A percentile compares a stretch with the other conserved stretches of the same genome.
These are phyloP conservation scores for Zancudomyces culisetae DNA, from an alignment of 371 early-diverging fungal genomes.

Conservation along the genomic window DNA sequence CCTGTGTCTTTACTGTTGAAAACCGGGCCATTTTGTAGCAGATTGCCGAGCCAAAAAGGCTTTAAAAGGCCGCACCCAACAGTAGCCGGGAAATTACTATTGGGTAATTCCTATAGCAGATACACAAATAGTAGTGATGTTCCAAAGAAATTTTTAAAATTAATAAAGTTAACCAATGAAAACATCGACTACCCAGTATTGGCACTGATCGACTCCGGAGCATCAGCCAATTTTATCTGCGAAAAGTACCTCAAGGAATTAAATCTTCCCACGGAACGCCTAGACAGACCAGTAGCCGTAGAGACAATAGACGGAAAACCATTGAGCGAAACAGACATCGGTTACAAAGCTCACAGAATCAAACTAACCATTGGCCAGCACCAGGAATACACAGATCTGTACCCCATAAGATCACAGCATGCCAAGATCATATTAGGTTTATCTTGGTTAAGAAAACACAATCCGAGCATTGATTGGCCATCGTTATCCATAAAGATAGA, in stretches of 20 bases:
- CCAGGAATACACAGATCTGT: conserved; percentile 1
- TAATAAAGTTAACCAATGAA: neutral
- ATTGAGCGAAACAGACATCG: neutral
- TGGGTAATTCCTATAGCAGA: conserved; percentile 1
- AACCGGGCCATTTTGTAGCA: conserved; percentile 1
- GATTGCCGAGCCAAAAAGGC: neutral
- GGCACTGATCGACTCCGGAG: neutral
- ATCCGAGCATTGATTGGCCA: neutral
- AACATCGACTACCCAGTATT: neutral
- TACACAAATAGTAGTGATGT: neutral
- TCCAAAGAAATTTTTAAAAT: neutral
- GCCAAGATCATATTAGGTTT: conserved; percentile 1
- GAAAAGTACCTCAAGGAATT: conserved; percentile 1
- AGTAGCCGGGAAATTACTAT: conserved; percentile 1
- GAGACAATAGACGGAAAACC: conserved; percentile 3
- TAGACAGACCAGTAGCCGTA: neutral
- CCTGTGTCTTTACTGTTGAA: conserved; percentile 3
- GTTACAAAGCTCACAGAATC: neutral
- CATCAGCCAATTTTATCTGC: neutral
- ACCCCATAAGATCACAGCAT: conserved; percentile 1
- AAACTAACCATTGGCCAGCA: neutral
- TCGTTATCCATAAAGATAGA: neutral
- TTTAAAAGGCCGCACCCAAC: conserved; percentile 2
- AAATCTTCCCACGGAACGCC: neutral
- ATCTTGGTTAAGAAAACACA: conserved; percentile 1